Base-by-base conservation (phyloP, 306 rosid genomes). In the Vachellia pachyceras region DNA sequence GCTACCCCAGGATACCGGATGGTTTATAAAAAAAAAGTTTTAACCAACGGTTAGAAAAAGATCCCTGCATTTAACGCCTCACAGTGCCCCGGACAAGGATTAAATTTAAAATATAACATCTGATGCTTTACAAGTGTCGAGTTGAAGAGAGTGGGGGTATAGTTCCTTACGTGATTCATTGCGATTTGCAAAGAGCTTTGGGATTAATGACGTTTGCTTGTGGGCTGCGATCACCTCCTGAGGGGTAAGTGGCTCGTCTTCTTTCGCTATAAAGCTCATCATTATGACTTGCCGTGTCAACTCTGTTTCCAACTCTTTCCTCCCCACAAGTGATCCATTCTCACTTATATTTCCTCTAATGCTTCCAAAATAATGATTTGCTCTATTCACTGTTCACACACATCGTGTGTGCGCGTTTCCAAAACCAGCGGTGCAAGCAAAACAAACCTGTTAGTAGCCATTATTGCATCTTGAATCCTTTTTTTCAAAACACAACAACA, bases 101-200 rank as follows among this genome's bases (percentile, higher is more conserved):
- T 25, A 60, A 60, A 60, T 23, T 60, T 23, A 10, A 23, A 60
- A 10, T 60, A 10, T 23, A 3, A 10, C 36, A 60, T 5, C 7
- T 1, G 17, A 10, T 23, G 35, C 25, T 60, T 25, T 0, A 55
- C 22, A 10, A 10, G 22, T 22, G 65, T 64, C 18, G 6, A 61
- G 89, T 92, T 4, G 95, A n/a, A n/a, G n/a, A n/a, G n/a, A 85
- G 91, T 80, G 47, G 91, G 90, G 85, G 91, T 90, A 66, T 10
- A 44, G 47, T 60, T 85, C 88, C 78, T 64, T 94, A 44, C 88
- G 82, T 42, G 87, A 81, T 76, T 92, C 94, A 77, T 77, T 89
- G 84, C 79, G 75, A 77, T 75, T 77, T 88, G 85, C 79, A 77
- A 76, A 84, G 80, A 86, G 84, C 36, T 65, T 65, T 35, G 14